Percentiles rank a stretch among this genome's conserved stretches.
Conservation (phyloP, 2,329 filamentous ascomycete genomes). For the Pseudogymnoascus sp. region DNA sequence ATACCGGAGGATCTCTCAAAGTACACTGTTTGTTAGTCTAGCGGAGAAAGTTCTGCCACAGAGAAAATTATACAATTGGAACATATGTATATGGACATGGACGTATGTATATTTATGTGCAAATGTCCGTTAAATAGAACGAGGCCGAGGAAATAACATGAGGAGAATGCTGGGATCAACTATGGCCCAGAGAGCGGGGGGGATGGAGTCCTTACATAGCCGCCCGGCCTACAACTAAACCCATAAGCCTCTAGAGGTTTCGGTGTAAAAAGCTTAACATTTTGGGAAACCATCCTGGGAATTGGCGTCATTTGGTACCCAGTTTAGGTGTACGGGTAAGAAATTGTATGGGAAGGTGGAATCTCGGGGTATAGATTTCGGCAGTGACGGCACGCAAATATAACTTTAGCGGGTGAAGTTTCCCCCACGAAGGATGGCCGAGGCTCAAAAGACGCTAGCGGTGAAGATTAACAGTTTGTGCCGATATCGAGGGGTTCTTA, state of each 20-base stretch:
- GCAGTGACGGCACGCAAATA: constrained; percentile 3
- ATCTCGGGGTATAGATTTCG: constrained; percentile 2
- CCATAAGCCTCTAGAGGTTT: constrained; percentile 2
- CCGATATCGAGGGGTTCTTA: background rate
- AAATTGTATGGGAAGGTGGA: constrained; percentile 5
- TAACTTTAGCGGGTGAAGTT: background rate
- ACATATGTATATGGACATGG: background rate
- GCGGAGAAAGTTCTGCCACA: background rate
- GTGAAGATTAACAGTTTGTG: background rate
- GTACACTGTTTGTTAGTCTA: background rate
- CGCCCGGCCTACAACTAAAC: background rate
- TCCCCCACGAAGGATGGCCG: background rate
- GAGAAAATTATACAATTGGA: background rate
- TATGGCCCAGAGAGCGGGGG: background rate
- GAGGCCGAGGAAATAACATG: constrained; percentile 1
- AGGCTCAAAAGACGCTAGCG: constrained; percentile 4
- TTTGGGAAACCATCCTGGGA: background rate
- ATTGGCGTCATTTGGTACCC: background rate
- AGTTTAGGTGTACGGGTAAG: background rate
- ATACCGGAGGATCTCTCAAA: background rate
- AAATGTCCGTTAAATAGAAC: constrained; percentile 1
- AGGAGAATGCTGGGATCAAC: background rate
- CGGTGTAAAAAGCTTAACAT: constrained; percentile 8
- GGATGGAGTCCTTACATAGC: background rate
- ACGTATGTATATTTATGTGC: background rate